Conservation (phyloP, 768 basidiomycete species). For the Kwoniella europaea region DNA sequence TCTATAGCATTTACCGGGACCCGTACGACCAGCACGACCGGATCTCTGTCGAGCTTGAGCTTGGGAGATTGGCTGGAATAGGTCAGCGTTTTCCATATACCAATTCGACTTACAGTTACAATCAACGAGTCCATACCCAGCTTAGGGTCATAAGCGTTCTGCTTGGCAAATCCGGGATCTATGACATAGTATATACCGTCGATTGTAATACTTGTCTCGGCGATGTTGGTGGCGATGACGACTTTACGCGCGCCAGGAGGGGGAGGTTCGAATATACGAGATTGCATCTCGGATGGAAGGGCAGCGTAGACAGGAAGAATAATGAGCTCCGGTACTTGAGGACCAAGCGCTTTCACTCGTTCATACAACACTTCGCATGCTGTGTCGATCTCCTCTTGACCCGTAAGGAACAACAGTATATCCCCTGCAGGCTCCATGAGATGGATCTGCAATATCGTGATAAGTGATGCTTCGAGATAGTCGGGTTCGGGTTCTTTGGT, state of each 20-base stretch:
- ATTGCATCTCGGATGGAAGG: conserved; percentile 96
- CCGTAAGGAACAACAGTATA: conserved; percentile 93
- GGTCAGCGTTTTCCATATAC: conserved; percentile 10
- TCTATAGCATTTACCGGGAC: conserved; percentile 97
- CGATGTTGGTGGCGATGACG: conserved; percentile 99
- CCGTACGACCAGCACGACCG: conserved; percentile 95
- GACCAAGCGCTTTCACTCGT: conserved; percentile 97
- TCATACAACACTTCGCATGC: conserved; percentile 95
- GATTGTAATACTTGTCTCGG: conserved; percentile 97
- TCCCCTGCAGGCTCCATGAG: conserved; percentile 97
- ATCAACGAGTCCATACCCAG: conserved; percentile 98
- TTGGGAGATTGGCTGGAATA: conserved; percentile 80
- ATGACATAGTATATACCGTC: conserved; percentile 99
- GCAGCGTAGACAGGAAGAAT: conserved; percentile 98
- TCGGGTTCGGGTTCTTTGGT: conserved; percentile 98
- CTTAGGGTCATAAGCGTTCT: conserved; percentile 96
- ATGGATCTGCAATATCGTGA: conserved; percentile 99
- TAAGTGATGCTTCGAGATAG: conserved; percentile 96
- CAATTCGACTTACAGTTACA: conserved; percentile 68
- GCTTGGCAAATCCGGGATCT: conserved; percentile 97
- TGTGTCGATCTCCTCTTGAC: conserved; percentile 98
- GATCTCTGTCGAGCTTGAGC: conserved; percentile 94
- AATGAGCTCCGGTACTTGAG: conserved; percentile 96
- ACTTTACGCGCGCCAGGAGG: conserved; percentile 98
- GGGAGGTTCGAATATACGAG: conserved; percentile 94